Base-by-base conservation (phyloP, 2,329 filamentous ascomycete genomes). In the Phoma sp. region DNA sequence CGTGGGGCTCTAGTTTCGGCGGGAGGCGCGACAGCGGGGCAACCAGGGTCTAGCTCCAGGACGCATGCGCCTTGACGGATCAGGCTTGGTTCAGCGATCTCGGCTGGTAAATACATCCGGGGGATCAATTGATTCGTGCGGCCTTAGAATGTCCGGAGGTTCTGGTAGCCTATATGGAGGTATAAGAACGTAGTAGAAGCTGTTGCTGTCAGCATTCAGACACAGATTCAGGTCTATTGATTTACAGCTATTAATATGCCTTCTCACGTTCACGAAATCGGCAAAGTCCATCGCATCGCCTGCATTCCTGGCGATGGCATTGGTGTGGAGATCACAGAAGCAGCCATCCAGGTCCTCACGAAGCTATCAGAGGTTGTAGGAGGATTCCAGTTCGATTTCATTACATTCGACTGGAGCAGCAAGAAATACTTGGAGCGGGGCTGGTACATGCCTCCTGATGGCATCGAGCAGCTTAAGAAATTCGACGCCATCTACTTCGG, bases 401-500 rank as follows among this genome's bases (percentile, higher is more conserved):
- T 73, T 1, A 77, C 78, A 51, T 80, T 82, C 58, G 80, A 82
- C 67, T 83, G 79, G 77, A 78, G 74, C 47, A 78, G 74, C 53
- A 77, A 77, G 46, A 74, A 75, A 26, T 85, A 81, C 66, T 74
- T 80, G 38, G 73, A 82, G 55, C 74, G 80, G 30, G 81, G 81
- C 38, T 78, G 76, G 73, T 84, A 84, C 65, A 79, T 84, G 67
- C 80, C 81, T 0, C 74, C 77, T 3, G 81, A 82, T 59, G 79
- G 77, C 7, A 74, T 83, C 42, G 76, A 80, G 20, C 78, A 79
- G 21, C 65, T 85, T 25, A 79, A 78, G 40, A 78, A 78, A 47
- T 80, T 80, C 60, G 81, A 84, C 65, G 82, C 82, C 2, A 80
- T 84, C 23, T 78, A 86, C 49, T 87, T 87, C 57, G 84, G 84